Evolutionary conservation across 148 eudicot genomes (phyloP), one percentile per base, ranked within the genome.

Genomic region (Hydrangea macrophylla): DNA sequence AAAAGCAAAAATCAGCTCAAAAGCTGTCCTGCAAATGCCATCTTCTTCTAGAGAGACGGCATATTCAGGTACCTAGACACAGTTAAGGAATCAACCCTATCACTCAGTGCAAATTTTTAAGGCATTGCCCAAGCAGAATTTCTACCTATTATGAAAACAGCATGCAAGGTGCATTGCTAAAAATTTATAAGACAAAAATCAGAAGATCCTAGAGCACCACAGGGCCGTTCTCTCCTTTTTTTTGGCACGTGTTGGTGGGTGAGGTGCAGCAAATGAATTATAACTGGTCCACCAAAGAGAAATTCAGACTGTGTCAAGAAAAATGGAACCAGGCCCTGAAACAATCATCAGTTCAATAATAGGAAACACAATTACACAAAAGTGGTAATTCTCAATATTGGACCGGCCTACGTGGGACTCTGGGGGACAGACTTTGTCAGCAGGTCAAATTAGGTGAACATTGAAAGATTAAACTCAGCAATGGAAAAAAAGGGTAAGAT

Each of bases 1-100:
- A 74, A 95, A 95, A 55, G 97, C 89, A 81, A 91, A 91, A 57
- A 91, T 84, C 64, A 95, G 82, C 76, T 95, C 99, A 83, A 95
- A 95, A 30, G 96, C 89, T 59, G 89, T 81, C 83, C 76, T 87
- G 78, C 88, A 65, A 56, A 95, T 87, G 68, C 97, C 96, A 56
- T 89, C 99, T 79, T 95, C 99, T 72, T 95, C 99, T 48, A 95
- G 80, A 64, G 96, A 83, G 69, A 53, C 63, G 72, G 90, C 81
- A 81, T 84, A 91, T 69, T 95, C 99, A 45, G 99, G 97, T 70
- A 91, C 91, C 99, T 95, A 73, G 68, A 54, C 32, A 75, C 23
- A 44, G 70, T 86, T 75, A 88, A 86, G 84, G 81, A 93, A 63
- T 60, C 25, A 70, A 77, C 63, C 54, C 33, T 11, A 39, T 11